These are phyloP conservation scores for Vicia faba DNA, from an alignment of 306 rosid genomes.

Conservation along the genomic window DNA sequence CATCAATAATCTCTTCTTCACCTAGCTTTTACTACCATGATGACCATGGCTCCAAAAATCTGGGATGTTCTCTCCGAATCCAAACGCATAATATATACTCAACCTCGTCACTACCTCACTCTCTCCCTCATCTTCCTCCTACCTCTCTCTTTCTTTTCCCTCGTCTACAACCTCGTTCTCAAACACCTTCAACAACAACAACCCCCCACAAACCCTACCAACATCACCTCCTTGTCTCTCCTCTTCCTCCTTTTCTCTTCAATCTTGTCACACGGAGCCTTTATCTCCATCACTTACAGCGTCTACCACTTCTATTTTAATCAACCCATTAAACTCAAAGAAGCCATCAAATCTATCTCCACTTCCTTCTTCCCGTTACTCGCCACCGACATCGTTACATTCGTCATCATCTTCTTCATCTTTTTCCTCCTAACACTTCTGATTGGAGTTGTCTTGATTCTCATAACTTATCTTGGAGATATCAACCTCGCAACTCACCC, in stretches of 20 bases:
- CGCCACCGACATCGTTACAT: slow-evolving; percentile 38
- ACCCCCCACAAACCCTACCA: neutral
- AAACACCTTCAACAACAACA: slow-evolving; percentile 23
- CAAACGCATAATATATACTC: slow-evolving; percentile 51
- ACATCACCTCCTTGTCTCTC: slow-evolving; percentile 2
- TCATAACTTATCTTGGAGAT: neutral
- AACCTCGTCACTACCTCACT: slow-evolving; percentile 57
- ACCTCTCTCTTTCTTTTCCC: slow-evolving; percentile 52
- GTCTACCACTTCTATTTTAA: slow-evolving; percentile 54
- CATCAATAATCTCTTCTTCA: neutral
- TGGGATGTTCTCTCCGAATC: slow-evolving; percentile 44
- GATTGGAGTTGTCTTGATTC: neutral
- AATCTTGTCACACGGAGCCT: slow-evolving; percentile 40
- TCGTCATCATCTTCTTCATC: slow-evolving; percentile 5
- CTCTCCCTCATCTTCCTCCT: slow-evolving; percentile 66
- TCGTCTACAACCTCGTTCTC: slow-evolving; percentile 39
- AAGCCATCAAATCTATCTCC: slow-evolving; percentile 51
- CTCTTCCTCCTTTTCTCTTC: slow-evolving; percentile 30
- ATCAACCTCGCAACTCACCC: too few relatives aligned
- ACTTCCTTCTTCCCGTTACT: slow-evolving; percentile 51
- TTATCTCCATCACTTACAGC: slow-evolving; percentile 54
- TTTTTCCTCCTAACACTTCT: neutral
- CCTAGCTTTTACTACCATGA: neutral
- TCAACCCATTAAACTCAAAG: slow-evolving; percentile 49
- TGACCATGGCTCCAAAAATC: slow-evolving; percentile 7